Percentiles rank a stretch among this genome's conserved stretches.
These are phyloP conservation scores for Protomyces lactucae-debilis DNA, from an alignment of 1,139 yeast genomes.

Conservation along the genomic window DNA sequence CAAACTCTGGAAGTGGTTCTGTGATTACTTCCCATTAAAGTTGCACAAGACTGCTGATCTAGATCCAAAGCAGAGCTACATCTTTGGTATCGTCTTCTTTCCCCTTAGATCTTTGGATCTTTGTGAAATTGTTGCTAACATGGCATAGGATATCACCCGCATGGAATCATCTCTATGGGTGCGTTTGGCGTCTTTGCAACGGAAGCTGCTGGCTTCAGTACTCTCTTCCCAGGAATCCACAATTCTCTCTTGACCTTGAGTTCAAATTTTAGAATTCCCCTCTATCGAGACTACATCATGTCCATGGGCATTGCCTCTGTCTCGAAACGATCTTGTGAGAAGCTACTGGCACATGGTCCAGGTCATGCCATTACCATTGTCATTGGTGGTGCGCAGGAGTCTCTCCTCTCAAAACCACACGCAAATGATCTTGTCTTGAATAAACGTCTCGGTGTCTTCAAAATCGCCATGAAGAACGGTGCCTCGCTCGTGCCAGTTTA, in stretches of 20 bases:
- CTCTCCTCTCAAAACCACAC: slow-evolving; percentile 63
- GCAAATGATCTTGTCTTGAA: slow-evolving; percentile 61
- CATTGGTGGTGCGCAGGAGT: slow-evolving; percentile 93
- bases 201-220: slow-evolving; percentile 61
- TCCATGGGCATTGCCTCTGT: slow-evolving; percentile 84
- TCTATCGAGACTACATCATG: slow-evolving; percentile 78
- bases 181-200: slow-evolving; percentile 82
- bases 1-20: slow-evolving; percentile 43
- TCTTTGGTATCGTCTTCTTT: slow-evolving; percentile 15
- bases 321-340: slow-evolving; percentile 63
- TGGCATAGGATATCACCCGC: slow-evolving; percentile 76
- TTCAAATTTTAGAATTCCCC: slow-evolving; percentile 81
- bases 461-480: slow-evolving; percentile 74
- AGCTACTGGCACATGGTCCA: slow-evolving; percentile 54
- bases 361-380: slow-evolving; percentile 79
- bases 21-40: slow-evolving; percentile 71
- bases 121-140: neutral
- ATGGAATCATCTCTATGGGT: slow-evolving; percentile 92
- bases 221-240: slow-evolving; percentile 74
- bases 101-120: neutral
- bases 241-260: slow-evolving; percentile 73
- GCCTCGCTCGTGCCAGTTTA: slow-evolving; percentile 78
- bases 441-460: slow-evolving; percentile 82
- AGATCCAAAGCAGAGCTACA: slow-evolving; percentile 49
- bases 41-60: slow-evolving; percentile 68